phyloP scores from a whole-genome alignment of 2,329 filamentous ascomycete genomes.

The Alternaria tenuissima region DNA sequence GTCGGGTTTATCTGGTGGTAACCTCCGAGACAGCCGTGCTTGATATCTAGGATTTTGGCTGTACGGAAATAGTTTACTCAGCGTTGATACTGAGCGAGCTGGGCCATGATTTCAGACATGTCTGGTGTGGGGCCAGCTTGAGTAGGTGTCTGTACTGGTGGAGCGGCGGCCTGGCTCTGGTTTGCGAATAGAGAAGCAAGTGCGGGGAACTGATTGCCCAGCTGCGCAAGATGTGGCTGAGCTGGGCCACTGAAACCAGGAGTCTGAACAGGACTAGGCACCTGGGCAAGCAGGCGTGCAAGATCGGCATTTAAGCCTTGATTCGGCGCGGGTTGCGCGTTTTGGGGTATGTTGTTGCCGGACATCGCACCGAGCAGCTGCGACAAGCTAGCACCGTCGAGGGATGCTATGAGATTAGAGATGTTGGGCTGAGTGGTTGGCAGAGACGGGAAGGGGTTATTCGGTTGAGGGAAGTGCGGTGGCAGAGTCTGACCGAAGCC shows the following conservation, averaged over 20 bases:
- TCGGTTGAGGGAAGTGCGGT: conserved; percentile 45
- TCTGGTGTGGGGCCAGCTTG: conserved; percentile 47
- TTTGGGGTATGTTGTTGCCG: conserved; percentile 46
- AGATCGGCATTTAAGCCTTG: conserved; percentile 47
- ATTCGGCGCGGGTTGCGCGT: conserved; percentile 49
- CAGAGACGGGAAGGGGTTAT: conserved; percentile 49
- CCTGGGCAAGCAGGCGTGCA: conserved; percentile 50
- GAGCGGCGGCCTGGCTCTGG: conserved; percentile 34
- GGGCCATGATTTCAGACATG: conserved; percentile 78
- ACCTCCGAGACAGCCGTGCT: conserved; percentile 7
- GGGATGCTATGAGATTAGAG: conserved; percentile 69
- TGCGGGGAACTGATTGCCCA: conserved; percentile 43
- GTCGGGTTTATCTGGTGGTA: conserved; percentile 12
- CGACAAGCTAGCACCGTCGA: conserved; percentile 76
- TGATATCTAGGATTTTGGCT: conserved; percentile 9
- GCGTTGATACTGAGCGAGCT: conserved; percentile 71
- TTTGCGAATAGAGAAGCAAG: conserved; percentile 42
- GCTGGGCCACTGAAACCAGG: conserved; percentile 31
- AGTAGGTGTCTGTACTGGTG: conserved; percentile 43
- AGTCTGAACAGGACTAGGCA: conserved; percentile 37
- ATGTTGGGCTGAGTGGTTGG: conserved; percentile 58
- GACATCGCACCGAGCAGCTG: conserved; percentile 70
- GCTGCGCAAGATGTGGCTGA: conserved; percentile 32
- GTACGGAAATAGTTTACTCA: conserved; percentile 17
- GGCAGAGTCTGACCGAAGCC: conserved; percentile 40